Evolutionary conservation across 331 rosid genomes (phyloP).

Genomic region (Arachis monticola): DNA sequence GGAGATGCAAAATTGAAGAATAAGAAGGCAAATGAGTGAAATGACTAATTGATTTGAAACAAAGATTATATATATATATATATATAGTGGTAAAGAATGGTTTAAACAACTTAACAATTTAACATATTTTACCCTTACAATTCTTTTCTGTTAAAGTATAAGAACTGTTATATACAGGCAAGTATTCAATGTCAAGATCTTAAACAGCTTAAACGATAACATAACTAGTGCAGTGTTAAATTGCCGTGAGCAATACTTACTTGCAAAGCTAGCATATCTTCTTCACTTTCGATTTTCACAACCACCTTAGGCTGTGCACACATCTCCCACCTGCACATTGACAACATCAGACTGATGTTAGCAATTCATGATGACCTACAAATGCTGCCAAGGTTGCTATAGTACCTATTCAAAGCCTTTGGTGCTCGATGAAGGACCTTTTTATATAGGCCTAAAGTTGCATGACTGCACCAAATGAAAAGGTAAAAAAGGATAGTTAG

Average conservation of each 20-base stretch:
- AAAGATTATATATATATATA: too few species aligned
- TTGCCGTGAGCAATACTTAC: constrained; percentile 45
- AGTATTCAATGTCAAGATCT: constrained; percentile 16
- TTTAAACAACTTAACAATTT: background rate
- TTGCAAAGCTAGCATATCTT: constrained; percentile 88
- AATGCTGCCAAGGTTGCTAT: background rate
- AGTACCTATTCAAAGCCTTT: constrained; percentile 79
- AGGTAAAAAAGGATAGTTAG: constrained; percentile 23
- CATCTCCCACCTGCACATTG: constrained; percentile 91
- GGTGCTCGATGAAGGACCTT: constrained; percentile 86
- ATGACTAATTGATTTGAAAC: constrained; percentile 2
- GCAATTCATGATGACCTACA: background rate
- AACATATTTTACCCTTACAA: constrained; percentile 13
- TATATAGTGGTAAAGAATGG: background rate
- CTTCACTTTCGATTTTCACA: constrained; percentile 91
- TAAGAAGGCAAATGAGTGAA: background rate
- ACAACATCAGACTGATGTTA: constrained; percentile 25
- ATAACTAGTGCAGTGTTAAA: background rate
- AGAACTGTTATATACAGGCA: background rate
- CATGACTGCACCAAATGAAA: constrained; percentile 63
- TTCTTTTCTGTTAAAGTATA: background rate
- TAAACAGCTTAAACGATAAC: background rate
- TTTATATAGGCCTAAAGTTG: constrained; percentile 90
- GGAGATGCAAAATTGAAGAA: constrained; percentile 6
- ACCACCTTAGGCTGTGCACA: constrained; percentile 97